These are phyloP conservation scores for Stemphylium beticola DNA, from an alignment of 2,329 filamentous ascomycete species.

Conservation along the genomic window DNA sequence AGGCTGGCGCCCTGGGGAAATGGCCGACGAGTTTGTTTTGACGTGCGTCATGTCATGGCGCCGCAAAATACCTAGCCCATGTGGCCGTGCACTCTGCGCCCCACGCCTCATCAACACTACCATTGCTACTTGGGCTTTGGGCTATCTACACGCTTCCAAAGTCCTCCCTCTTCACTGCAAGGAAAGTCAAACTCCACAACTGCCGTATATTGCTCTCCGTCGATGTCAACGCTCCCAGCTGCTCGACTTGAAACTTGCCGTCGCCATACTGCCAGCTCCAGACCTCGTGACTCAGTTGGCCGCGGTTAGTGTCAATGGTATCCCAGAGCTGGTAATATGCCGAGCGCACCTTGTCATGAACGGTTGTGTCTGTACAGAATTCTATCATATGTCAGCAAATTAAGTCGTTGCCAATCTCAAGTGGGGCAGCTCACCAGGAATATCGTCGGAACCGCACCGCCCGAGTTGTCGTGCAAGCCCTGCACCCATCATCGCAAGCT, in stretches of 20 bases:
- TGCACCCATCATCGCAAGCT: slow-evolving; percentile 68
- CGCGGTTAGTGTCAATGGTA: slow-evolving; percentile 62
- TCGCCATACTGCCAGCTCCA: slow-evolving; percentile 67
- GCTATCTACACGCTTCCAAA: slow-evolving; percentile 7
- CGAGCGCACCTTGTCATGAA: slow-evolving; percentile 53
- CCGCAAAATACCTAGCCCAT: too few relatives aligned
- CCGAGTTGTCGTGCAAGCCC: slow-evolving; percentile 64
- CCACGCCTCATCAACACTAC: too few relatives aligned
- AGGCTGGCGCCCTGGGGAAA: not conserved
- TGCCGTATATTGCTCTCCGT: slow-evolving; percentile 62
- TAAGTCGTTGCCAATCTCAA: not conserved
- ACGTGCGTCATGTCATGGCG: not conserved
- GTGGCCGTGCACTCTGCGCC: too few relatives aligned
- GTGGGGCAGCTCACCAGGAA: slow-evolving; percentile 11
- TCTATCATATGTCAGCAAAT: slow-evolving; percentile 41
- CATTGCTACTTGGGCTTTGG: not conserved
- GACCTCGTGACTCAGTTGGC: slow-evolving; percentile 63
- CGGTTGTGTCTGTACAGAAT: slow-evolving; percentile 57
- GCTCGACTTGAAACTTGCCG: slow-evolving; percentile 55
- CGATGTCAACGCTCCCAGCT: slow-evolving; percentile 59
- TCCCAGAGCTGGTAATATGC: slow-evolving; percentile 69
- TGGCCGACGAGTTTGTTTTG: slow-evolving; percentile 2
- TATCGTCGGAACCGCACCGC: slow-evolving; percentile 52
- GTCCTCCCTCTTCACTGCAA: slow-evolving; percentile 58
- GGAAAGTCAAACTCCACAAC: slow-evolving; percentile 65